Evolutionary conservation across 441 rosid genomes (phyloP), one percentile per base, ranked within the genome.

Genomic region (Cnidoscolus chayamansa): DNA sequence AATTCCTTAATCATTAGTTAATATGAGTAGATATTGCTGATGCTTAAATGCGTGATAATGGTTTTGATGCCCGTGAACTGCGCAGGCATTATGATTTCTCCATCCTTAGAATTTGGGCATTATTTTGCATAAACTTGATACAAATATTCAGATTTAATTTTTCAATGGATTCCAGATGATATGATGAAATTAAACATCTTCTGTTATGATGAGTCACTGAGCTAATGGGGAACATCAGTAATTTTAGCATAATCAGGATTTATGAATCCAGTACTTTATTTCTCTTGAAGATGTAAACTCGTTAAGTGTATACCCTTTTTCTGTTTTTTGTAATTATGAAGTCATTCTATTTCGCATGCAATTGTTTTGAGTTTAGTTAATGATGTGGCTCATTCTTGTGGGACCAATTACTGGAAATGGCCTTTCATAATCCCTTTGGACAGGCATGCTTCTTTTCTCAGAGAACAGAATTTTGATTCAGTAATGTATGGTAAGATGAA

Each of bases 1-100:
- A 63, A 67, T 47, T 58, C 67, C 60, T 77, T 31, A 10, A 20
- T 64, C 63, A 40, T 11, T 43, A 12, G 37, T 56, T 37, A 19
- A 13, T 47, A 10, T 10, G n/a, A 67, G 17, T 20, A 17, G 56
- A 13, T 67, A 15, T 25, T 7, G 19, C 13, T 61, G 48, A 49
- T 62, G 48, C 58, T 53, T 54, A 62, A 25, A 13, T 70, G 19
- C 59, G n/a, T n/a, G 16, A 58, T 55, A 15, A 53, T 16, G 11
- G 60, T 11, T 40, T 40, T 45, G 9, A 66, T 31, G 15, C 35
- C 45, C 32, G 13, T 15, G 12, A 50, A 15, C 32, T 47, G 19
- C n/a, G 0, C 17, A 19, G 47, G 47, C 32, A 47, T 31, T 47
- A 16, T 31, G 73, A 58, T 45, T 60, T 48, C 17, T n/a, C 16